Conservation (phyloP, 106 monocot species). For the Dendrobium officinale region DNA sequence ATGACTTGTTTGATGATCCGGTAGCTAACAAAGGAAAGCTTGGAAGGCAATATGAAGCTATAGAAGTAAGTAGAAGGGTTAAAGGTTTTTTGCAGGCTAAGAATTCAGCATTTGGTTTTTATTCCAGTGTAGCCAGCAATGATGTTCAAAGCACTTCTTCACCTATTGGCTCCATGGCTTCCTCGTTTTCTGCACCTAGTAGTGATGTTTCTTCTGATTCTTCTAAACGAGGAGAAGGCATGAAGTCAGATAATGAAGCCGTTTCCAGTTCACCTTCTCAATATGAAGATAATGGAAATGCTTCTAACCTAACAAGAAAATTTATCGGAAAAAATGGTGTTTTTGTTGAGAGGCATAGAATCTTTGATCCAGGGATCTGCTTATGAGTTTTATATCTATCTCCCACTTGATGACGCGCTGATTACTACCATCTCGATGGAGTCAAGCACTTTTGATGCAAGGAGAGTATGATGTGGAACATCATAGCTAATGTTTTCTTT, state of each 20-base stretch:
- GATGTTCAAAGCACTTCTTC: not conserved
- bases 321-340: not conserved
- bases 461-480: too few relatives aligned
- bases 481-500: too few relatives aligned
- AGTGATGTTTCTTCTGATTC: not conserved
- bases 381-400: too few relatives aligned
- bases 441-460: too few relatives aligned
- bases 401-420: too few relatives aligned
- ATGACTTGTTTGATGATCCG: not conserved
- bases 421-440: too few relatives aligned
- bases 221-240: not conserved
- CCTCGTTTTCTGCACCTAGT: slow-evolving; percentile 13
- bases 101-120: not conserved
- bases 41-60: too few relatives aligned
- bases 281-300: not conserved
- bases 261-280: slow-evolving; percentile 18
- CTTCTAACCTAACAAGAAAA: slow-evolving; percentile 17
- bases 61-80: not conserved
- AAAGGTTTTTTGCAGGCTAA: slow-evolving; percentile 8
- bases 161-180: not conserved
- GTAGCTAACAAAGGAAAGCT: too few relatives aligned
- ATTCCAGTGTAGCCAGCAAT: not conserved
- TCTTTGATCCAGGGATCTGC: too few relatives aligned
- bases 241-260: slow-evolving; percentile 10
- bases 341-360: too few relatives aligned